Evolutionary conservation across 2,329 filamentous ascomycete species (phyloP), one percentile per base, ranked within the genome.

Genomic region (Botrytis byssoidea): DNA sequence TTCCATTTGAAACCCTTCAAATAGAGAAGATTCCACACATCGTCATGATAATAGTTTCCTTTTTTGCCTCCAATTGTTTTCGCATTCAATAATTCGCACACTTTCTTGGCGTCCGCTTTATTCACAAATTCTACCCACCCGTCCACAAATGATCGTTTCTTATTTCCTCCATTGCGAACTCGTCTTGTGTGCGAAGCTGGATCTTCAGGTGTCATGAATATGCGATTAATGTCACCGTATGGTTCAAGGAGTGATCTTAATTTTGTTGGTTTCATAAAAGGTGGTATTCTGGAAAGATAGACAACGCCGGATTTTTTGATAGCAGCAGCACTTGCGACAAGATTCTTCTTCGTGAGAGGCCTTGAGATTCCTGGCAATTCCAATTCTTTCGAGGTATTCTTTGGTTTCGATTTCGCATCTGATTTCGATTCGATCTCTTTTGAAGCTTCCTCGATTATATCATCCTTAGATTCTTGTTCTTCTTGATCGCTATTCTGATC

Each of bases 191-290:
- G 92, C 9, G 88, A 86, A 5, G 87, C 82, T 0, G 90, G 87
- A 79, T 94, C 90, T 83, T 96, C 93, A 20, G 93, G 93, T 0
- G 92, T 90, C 29, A 95, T 87, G 83, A 95, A 95, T 73, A 94
- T 90, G 78, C 92, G 91, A 79, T 92, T 92, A 79, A 95, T 89
- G 57, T 86, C 85, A 74, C 93, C 93, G 83, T 94, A 93, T 16
- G 91, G 91, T 75, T 90, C 87, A 71, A 96, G 88, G 22, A 94
- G 89, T 29, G 91, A 90, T 77, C 92, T 90, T 59, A 96, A 86
- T 80, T 95, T 95, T 70, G 86, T 85, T 10, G 93, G 93, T 79
- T 94, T 95, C 93, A 97, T 96, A 83, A 95, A 97, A 0, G 94
- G 94, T 6, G 94, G 93, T 76, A 96, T 89, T 74, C 93, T 90